Conservation (phyloP, 2,329 filamentous ascomycete genomes). For the Apiospora rasikravindrae region DNA sequence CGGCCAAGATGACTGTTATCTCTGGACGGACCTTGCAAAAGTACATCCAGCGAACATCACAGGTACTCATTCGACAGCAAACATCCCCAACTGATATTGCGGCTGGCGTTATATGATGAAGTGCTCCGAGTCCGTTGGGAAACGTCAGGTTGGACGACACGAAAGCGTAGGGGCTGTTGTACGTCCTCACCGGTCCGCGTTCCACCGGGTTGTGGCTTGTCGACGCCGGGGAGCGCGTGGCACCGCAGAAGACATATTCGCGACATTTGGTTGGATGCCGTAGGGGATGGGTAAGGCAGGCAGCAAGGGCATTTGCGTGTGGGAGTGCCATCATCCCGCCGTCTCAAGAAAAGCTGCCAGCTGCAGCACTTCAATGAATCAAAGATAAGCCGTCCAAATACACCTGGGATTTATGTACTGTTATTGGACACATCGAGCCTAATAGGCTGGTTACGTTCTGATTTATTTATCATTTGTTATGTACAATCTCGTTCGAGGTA, state of each 20-base stretch:
- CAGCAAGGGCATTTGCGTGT: background rate
- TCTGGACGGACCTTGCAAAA: background rate
- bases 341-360: background rate
- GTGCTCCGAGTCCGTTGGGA: background rate
- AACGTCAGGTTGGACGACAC: too few relatives aligned
- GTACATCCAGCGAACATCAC: background rate
- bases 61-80: too few relatives aligned
- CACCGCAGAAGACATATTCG: slow-evolving; percentile 12
- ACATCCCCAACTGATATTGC: background rate
- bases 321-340: background rate
- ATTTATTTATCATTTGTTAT: background rate
- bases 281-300: background rate
- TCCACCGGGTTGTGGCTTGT: slow-evolving; percentile 4
- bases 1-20: background rate
- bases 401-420: background rate
- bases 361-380: background rate
- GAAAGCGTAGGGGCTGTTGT: too few relatives aligned
- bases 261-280: slow-evolving; percentile 17
- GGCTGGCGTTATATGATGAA: background rate
- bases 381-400: too few relatives aligned
- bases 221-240: slow-evolving; percentile 1
- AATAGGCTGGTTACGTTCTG: background rate
- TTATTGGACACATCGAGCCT: background rate
- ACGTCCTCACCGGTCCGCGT: too few relatives aligned
- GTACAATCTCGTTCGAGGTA: background rate